Conservation (phyloP, 2,329 filamentous ascomycete genomes). For the Botrytis sinoallii region DNA sequence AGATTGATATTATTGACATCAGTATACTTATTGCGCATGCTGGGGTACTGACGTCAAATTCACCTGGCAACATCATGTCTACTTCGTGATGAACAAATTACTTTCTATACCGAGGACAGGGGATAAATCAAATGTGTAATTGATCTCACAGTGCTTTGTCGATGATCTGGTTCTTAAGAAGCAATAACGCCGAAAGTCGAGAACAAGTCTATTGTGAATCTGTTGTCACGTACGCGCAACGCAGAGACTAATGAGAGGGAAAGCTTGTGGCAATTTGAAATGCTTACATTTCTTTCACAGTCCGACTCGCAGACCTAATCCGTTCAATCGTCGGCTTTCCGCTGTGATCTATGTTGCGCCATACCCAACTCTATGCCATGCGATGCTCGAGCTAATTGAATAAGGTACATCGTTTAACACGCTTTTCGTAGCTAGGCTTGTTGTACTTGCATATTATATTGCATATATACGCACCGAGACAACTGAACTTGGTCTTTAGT, state of each 20-base stretch:
- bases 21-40: neutral
- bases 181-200: neutral
- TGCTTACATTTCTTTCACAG: neutral
- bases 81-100: neutral
- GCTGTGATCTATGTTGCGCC: slow-evolving; percentile 3
- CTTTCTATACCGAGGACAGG: neutral
- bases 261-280: neutral
- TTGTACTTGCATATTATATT: slow-evolving; percentile 4
- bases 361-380: neutral
- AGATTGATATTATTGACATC: neutral
- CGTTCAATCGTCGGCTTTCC: slow-evolving; percentile 5
- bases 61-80: neutral
- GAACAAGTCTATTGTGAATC: neutral
- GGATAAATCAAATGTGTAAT: neutral
- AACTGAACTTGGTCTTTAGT: neutral
- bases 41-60: slow-evolving; percentile 13
- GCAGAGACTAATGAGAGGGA: neutral
- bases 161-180: slow-evolving; percentile 8
- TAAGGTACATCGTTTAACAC: neutral
- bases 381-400: neutral
- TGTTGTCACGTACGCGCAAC: neutral
- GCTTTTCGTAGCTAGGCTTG: neutral
- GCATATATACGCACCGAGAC: slow-evolving; percentile 2
- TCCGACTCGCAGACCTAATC: neutral
- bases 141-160: neutral